Evolutionary conservation across 345 rosid species (phyloP), one percentile per base, ranked within the genome.

Genomic region (Camelina laxa): DNA sequence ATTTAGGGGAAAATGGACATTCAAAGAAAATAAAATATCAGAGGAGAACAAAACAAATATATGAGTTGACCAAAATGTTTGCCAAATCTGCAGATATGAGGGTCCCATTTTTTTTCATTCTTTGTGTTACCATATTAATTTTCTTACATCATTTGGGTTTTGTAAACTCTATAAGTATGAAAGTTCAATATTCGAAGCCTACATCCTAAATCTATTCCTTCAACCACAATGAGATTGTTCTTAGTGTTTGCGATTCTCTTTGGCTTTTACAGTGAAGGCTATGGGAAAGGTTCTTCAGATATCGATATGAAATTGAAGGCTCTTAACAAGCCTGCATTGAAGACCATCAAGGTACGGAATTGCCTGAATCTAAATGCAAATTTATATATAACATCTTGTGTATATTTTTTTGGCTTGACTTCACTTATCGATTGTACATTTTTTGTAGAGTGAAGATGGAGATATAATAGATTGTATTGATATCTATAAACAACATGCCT

Each of bases 391-490:
- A 20, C 6, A 21, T 35, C 1, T 64, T 42, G 10, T 30, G 22
- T 62, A 3, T 42, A 13, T 15, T n/a, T 15, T 63, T 5, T 42
- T 20, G 22, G 42, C 33, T 63, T n/a, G 5, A 51, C 14, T 31
- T 39, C 30, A 0, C 21, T 21, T 56, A 27, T 36, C 16, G 9
- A 42, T 44, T 42, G 3, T 19, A 47, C n/a, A 15, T 35, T 62
- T 58, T 20, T 12, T 67, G 53, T 35, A 84, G 88, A 86, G 85
- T 27, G 82, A 76, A 78, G 87, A 86, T 65, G 90, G 90, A 48
- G 90, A 86, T 73, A 72, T 83, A 16, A 85, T 83, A 27, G 86
- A 85, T 42, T 86, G 87, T 51, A 77, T 88, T 11, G 82, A 85
- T 41, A 76, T 86, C 56, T 61, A 82, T 27, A 83, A 80, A 53